phyloP scores from a whole-genome alignment of 495 filamentous ascomycete species.

The Penicillium soppii region DNA sequence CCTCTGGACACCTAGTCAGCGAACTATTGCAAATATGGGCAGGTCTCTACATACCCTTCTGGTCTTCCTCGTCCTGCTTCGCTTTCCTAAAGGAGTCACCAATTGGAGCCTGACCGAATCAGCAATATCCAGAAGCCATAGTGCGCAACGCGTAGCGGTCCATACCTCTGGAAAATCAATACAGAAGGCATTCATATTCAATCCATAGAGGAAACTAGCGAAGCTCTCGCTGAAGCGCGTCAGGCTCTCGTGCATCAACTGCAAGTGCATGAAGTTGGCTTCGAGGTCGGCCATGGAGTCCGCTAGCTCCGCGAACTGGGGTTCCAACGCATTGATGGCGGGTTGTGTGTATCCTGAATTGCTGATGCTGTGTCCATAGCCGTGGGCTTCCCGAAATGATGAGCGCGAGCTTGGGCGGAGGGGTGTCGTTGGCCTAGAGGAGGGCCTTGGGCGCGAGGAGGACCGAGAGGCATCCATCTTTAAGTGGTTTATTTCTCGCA shows the following conservation, averaged over 20 bases:
- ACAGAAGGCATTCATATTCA: constrained; percentile 99
- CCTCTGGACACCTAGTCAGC: constrained; percentile 28
- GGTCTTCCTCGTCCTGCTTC: constrained; percentile 51
- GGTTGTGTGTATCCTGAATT: constrained; percentile 53
- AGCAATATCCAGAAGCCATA: constrained; percentile 6
- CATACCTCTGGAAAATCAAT: constrained; percentile 94
- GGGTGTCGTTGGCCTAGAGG: constrained; percentile 87
- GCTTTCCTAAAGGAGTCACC: constrained; percentile 72
- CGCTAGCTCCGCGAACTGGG: constrained; percentile 87
- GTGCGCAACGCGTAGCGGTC: neutral
- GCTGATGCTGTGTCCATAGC: constrained; percentile 45
- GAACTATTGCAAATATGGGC: neutral
- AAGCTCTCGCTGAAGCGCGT: constrained; percentile 95
- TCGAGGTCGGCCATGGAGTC: constrained; percentile 95
- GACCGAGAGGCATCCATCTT: constrained; percentile 42
- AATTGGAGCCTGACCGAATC: constrained; percentile 55
- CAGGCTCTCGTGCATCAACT: constrained; percentile 95
- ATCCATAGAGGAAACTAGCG: constrained; percentile 87
- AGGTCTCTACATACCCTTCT: constrained; percentile 29
- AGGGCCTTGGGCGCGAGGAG: constrained; percentile 40
- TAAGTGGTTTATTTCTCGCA: neutral
- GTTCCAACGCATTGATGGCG: constrained; percentile 81
- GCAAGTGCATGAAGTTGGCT: constrained; percentile 95
- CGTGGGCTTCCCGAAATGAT: constrained; percentile 72
- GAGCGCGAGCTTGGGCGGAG: constrained; percentile 88